Percentiles rank a stretch among this genome's conserved stretches.
phyloP scores from a whole-genome alignment of 208 protist genomes.

The Willaertia magna region DNA sequence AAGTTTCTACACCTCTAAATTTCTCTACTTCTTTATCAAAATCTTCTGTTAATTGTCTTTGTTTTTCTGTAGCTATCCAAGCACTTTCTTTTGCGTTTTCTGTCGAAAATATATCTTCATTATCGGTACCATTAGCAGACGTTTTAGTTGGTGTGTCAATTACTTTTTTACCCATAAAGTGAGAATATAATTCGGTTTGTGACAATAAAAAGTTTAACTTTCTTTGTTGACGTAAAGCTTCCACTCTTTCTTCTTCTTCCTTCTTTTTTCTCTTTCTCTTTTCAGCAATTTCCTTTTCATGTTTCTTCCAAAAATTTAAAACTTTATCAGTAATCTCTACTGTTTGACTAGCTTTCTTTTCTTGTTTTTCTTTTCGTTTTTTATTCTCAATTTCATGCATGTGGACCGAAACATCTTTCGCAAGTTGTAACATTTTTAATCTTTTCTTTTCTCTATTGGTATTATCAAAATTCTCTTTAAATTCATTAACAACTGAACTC shows the following conservation, averaged over 20 bases:
- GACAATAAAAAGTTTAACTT: conserved; percentile 12
- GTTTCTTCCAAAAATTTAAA: background rate
- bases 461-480: background rate
- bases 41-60: background rate
- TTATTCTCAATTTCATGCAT: background rate
- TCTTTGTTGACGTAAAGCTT: background rate
- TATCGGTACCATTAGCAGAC: background rate
- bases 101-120: background rate
- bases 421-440: background rate
- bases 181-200: conserved; percentile 13
- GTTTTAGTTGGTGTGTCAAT: background rate
- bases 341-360: background rate
- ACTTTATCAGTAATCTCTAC: background rate
- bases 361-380: background rate
- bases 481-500: no score
- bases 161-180: conserved; percentile 9
- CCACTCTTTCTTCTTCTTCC: background rate
- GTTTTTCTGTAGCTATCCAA: background rate
- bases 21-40: background rate
- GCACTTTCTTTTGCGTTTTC: background rate
- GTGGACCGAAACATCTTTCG: background rate
- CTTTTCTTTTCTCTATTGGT: background rate
- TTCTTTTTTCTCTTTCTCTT: background rate
- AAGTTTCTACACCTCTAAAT: no score
- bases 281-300: background rate